Conservation (phyloP, 306 rosid species). For the Geum urbanum region DNA sequence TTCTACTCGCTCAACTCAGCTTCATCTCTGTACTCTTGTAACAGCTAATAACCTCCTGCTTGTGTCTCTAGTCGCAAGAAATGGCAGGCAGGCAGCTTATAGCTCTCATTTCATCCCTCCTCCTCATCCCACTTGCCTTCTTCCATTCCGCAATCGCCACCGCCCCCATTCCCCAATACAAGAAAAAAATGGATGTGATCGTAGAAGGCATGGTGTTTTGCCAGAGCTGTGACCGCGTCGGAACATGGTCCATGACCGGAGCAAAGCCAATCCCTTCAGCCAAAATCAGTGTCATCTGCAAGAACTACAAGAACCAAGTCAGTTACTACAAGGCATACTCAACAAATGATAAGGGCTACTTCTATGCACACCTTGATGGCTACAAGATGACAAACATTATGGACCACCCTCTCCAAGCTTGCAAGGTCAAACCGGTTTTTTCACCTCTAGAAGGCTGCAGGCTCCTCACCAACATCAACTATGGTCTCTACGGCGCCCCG, state of each 20-base stretch:
- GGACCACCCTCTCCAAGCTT: slow-evolving; percentile 84
- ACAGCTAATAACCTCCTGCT: slow-evolving; percentile 17
- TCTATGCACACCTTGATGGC: slow-evolving; percentile 65
- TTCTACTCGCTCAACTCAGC: not conserved
- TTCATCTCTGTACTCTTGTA: slow-evolving; percentile 9
- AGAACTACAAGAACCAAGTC: slow-evolving; percentile 52
- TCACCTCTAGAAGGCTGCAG: slow-evolving; percentile 59
- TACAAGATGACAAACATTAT: slow-evolving; percentile 50
- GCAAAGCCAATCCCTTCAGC: slow-evolving; percentile 69
- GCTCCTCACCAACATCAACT: slow-evolving; percentile 62
- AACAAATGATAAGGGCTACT: slow-evolving; percentile 63
- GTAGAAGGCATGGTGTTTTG: slow-evolving; percentile 81
- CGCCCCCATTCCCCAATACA: not conserved
- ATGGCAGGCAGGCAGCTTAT: slow-evolving; percentile 48
- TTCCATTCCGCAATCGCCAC: slow-evolving; percentile 23
- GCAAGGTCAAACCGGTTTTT: slow-evolving; percentile 67
- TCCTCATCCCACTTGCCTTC: slow-evolving; percentile 38
- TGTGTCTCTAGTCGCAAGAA: slow-evolving; percentile 7
- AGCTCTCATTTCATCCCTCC: slow-evolving; percentile 34
- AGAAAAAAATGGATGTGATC: slow-evolving; percentile 48
- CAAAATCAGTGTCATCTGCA: slow-evolving; percentile 79
- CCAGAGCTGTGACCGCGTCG: slow-evolving; percentile 66
- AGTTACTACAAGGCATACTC: slow-evolving; percentile 68
- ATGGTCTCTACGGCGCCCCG: slow-evolving; percentile 61
- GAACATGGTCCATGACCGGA: slow-evolving; percentile 67